These are phyloP conservation scores for Drechslerella dactyloides DNA, from an alignment of 2,329 filamentous ascomycete species.

Conservation along the genomic window DNA sequence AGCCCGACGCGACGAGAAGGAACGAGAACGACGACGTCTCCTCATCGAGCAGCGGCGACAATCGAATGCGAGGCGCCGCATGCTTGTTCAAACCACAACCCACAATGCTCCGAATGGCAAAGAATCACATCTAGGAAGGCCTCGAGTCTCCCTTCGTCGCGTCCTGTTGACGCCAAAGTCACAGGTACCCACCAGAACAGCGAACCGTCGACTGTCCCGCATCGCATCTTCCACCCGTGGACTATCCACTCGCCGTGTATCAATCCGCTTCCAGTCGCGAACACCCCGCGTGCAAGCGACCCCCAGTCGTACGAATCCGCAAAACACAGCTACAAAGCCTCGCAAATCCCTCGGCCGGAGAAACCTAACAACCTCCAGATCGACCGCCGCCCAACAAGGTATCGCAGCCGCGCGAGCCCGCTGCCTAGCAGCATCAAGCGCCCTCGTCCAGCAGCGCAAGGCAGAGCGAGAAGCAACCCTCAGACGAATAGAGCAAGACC, in stretches of 20 bases:
- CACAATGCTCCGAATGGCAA: neutral
- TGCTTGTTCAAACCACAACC: too few species aligned
- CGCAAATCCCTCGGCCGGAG: neutral
- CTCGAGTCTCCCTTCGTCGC: neutral
- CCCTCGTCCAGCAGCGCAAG: constrained; percentile 29
- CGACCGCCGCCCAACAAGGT: constrained; percentile 13
- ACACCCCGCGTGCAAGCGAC: neutral
- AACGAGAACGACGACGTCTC: constrained; percentile 13
- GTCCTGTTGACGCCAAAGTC: neutral
- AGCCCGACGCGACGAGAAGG: neutral
- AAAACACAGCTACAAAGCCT: neutral
- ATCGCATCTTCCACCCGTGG: neutral
- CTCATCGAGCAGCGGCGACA: constrained; percentile 4
- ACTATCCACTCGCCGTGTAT: neutral
- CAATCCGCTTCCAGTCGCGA: neutral
- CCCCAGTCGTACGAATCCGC: neutral
- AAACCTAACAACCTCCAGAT: neutral
- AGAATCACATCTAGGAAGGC: neutral
- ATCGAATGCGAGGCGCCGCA: neutral
- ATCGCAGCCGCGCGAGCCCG: constrained; percentile 27
- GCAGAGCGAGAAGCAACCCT: constrained; percentile 24
- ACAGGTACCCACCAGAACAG: neutral
- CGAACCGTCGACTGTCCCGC: neutral
- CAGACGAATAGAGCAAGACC: constrained; percentile 23
- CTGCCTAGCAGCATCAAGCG: constrained; percentile 14